A percentile compares a stretch with the other conserved stretches of the same genome.
These are phyloP conservation scores for Aspergillus floridensis DNA, from an alignment of 2,329 filamentous ascomycete species.

Conservation along the genomic window DNA sequence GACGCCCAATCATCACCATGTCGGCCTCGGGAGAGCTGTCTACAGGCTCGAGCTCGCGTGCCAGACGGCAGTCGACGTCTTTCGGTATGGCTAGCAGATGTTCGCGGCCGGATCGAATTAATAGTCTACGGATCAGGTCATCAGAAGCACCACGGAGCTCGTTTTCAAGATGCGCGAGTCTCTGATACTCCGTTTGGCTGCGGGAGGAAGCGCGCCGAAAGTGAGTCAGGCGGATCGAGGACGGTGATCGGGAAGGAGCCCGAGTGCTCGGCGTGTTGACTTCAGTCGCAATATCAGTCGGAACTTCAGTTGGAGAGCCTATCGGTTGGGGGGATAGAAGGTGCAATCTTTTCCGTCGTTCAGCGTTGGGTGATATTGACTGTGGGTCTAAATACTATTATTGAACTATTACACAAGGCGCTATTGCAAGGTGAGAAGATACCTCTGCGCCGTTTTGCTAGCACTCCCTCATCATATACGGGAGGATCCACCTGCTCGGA, in stretches of 20 bases:
- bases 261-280: conserved; percentile 18
- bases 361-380: conserved; percentile 12
- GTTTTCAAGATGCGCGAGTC: conserved; percentile 14
- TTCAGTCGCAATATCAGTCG: conserved; percentile 17
- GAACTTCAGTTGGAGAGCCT: conserved; percentile 19
- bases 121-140: conserved; percentile 15
- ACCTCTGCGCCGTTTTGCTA: conserved; percentile 21
- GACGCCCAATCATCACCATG: conserved; percentile 12
- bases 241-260: conserved; percentile 12
- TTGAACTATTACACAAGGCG: conserved; percentile 12
- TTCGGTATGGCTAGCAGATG: conserved; percentile 18
- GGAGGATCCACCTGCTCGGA: conserved; percentile 15
- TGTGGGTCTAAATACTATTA: conserved; percentile 14
- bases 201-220: conserved; percentile 17
- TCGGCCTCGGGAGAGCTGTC: conserved; percentile 5
- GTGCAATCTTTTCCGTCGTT: conserved; percentile 15
- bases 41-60: conserved; percentile 6
- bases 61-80: conserved; percentile 10
- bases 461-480: conserved; percentile 14
- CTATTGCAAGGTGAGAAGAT: conserved; percentile 8
- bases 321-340: conserved; percentile 14
- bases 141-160: conserved; percentile 18
- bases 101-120: conserved; percentile 16
- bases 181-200: conserved; percentile 7
- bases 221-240: conserved; percentile 17